phyloP scores from a whole-genome alignment of 2,329 filamentous ascomycete species.

The Trichophyton schoenleinii region DNA sequence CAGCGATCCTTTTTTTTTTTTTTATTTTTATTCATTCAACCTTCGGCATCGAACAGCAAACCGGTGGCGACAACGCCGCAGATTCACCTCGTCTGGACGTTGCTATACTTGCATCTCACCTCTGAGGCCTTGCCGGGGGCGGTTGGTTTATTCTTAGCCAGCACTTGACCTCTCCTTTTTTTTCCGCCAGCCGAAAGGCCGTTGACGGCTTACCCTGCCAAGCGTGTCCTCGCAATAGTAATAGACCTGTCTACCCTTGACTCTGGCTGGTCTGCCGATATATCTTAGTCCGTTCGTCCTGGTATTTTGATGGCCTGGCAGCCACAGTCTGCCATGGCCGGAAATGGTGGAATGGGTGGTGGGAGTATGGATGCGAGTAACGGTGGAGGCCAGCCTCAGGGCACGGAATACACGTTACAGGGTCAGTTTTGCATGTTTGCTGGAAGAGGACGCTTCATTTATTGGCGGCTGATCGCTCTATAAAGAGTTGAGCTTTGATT shows the following conservation, averaged over 20 bases:
- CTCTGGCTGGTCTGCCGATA: background rate
- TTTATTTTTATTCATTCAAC: background rate
- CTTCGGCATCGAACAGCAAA: background rate
- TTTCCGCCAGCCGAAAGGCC: background rate
- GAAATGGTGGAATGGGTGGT: slow-evolving; percentile 42
- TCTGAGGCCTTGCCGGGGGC: background rate
- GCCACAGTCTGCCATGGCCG: slow-evolving; percentile 50
- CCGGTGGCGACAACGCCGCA: background rate
- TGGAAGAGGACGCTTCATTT: background rate
- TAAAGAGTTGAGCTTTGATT: background rate
- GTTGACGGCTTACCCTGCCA: background rate
- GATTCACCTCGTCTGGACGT: background rate
- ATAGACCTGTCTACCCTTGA: background rate
- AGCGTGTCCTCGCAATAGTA: background rate
- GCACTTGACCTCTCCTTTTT: background rate
- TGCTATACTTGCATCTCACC: background rate
- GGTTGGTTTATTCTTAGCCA: background rate
- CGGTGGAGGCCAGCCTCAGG: slow-evolving; percentile 41
- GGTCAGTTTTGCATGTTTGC: slow-evolving; percentile 35
- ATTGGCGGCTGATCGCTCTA: background rate
- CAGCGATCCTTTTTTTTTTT: slow-evolving; percentile 6
- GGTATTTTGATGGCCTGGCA: slow-evolving; percentile 53
- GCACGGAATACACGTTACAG: slow-evolving; percentile 61
- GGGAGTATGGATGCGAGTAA: slow-evolving; percentile 31
- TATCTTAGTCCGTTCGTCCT: background rate